Evolutionary conservation across 1,284 basidiomycete genomes (phyloP), one percentile per base, ranked within the genome.

Genomic region (Apiotrichum mycotoxinovorans): DNA sequence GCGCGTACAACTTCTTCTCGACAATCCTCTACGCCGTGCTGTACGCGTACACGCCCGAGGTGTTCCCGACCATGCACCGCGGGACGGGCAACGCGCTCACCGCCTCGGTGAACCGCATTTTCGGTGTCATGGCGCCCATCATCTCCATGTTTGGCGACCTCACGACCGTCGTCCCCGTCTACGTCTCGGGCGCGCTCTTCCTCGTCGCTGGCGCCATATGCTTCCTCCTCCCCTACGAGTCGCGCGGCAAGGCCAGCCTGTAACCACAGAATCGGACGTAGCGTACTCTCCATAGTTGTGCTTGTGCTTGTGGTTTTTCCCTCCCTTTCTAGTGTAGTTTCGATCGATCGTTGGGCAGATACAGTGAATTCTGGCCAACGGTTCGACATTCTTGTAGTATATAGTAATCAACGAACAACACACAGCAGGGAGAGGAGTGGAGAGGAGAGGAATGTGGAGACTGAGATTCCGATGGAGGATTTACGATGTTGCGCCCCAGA

Each of bases 181-280:
- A 84, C 68, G 82, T 88, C 37, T 80, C 85, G 2, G 87, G 84
- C 11, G 83, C 80, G 17, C 73, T 89, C 56, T 85, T 88, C 68
- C 71, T 89, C 30, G 75, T 80, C 2, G 79, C 85, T 1, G 85
- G 86, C 0, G 56, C 81, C n/a, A 68, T 89, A 35, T 83, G 85
- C 34, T 66, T 88, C 49, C 64, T 87, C 26, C 70, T 89, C n/a
- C 87, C 88, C 0, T 87, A 84, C 66, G 86, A 88, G 66, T 84
- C 86, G 17, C 78, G 83, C 30, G 87, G 86, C 2, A 85, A 82
- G 65, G 83, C 85, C 2, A 52, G 51, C 18, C 27, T 61, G 45
- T 49, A 23, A 51, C 30, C 12, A 12, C 30, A 30, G 7, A 30
- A 30, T 12, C 12, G 12, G 30, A n/a, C n/a, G n/a, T 34, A 34